Evolutionary conservation across 129 eudicot species (phyloP).

Genomic region (Helichrysum umbraculigerum): DNA sequence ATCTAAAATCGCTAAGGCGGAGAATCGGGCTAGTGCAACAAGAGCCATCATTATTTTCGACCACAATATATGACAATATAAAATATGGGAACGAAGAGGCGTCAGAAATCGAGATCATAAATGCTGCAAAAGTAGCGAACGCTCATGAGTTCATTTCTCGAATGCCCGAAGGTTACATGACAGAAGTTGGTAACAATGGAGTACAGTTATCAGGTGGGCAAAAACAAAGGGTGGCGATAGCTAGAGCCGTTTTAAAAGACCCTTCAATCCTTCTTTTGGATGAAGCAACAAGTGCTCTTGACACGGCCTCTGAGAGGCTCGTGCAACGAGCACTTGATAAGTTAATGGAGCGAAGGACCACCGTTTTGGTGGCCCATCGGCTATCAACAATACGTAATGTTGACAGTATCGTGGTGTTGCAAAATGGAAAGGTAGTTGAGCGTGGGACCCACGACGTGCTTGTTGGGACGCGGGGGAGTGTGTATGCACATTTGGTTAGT

Average conservation of each 20-base stretch:
- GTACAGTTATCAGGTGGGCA: constrained; percentile 83
- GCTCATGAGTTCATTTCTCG: constrained; percentile 67
- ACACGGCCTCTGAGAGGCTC: constrained; percentile 56
- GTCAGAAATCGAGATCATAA: constrained; percentile 63
- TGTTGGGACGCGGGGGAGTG: constrained; percentile 37
- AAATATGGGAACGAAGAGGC: constrained; percentile 64
- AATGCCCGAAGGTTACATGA: constrained; percentile 72
- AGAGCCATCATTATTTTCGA: constrained; percentile 80
- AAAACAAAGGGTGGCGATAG: constrained; percentile 86
- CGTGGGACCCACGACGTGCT: constrained; percentile 70
- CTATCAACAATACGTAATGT: constrained; percentile 66
- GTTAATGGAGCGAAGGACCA: constrained; percentile 74
- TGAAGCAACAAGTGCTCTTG: constrained; percentile 91
- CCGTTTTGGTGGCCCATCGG: constrained; percentile 72
- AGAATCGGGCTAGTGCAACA: constrained; percentile 79
- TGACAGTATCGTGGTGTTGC: constrained; percentile 65
- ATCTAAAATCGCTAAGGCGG: constrained; percentile 58
- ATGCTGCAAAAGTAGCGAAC: constrained; percentile 79
- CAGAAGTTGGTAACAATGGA: constrained; percentile 73
- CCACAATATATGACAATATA: constrained; percentile 69
- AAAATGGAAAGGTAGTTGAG: constrained; percentile 62
- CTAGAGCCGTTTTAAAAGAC: constrained; percentile 69
- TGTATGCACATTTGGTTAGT: constrained; percentile 56
- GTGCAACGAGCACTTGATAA: constrained; percentile 77
- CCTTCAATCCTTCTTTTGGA: constrained; percentile 75